These are phyloP conservation scores for Protostelium mycophagum DNA, from an alignment of 78 protist species.

Conservation along the genomic window DNA sequence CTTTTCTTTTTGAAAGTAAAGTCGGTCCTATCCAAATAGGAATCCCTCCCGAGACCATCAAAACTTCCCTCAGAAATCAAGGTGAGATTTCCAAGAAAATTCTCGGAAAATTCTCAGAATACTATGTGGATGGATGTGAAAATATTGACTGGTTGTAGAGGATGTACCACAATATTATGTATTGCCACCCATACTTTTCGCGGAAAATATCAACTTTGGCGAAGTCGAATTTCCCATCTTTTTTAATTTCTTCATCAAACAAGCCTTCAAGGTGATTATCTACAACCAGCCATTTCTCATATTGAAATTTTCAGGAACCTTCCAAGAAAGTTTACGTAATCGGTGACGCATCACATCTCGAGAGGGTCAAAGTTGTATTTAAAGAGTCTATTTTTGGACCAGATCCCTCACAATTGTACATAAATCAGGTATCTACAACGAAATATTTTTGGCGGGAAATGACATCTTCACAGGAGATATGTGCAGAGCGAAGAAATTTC, in stretches of 20 bases:
- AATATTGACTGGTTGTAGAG: background rate
- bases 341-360: conserved; percentile 5
- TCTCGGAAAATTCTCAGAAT: too few relatives aligned
- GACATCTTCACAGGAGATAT: conserved; percentile 26
- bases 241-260: conserved; percentile 35
- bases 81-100: background rate
- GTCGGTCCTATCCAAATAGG: conserved; percentile 65
- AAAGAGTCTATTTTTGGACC: conserved; percentile 58
- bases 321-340: conserved; percentile 29
- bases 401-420: conserved; percentile 16
- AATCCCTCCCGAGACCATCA: conserved; percentile 74
- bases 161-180: conserved; percentile 41
- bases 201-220: conserved; percentile 34
- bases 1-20: conserved; percentile 1
- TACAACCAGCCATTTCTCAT: background rate
- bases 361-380: conserved; percentile 29
- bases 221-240: conserved; percentile 56
- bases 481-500: background rate
- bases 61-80: conserved; percentile 25
- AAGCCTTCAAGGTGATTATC: conserved; percentile 2
- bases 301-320: background rate
- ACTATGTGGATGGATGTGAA: background rate
- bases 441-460: too few relatives aligned
- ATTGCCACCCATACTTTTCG: conserved; percentile 14
- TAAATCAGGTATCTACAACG: background rate